Base-by-base conservation (phyloP, 2,329 filamentous ascomycete genomes). In the Ceratocystis harringtonii region DNA sequence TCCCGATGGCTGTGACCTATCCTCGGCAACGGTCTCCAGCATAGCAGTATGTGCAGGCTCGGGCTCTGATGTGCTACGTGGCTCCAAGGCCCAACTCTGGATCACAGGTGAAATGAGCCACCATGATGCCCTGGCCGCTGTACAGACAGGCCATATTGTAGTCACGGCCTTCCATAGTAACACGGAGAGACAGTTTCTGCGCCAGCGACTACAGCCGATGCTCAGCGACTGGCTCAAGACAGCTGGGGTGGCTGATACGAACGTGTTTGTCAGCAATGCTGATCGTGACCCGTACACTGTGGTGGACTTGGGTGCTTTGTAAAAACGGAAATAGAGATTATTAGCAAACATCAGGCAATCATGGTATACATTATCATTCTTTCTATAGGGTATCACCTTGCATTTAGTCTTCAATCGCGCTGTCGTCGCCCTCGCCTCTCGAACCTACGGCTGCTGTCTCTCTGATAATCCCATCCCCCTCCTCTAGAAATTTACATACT, bases 21-120 rank as follows among this genome's bases (percentile, higher is more conserved):
- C 70, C 64, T 69, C 70, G 25, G 70, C 73, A 55, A 77, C 73
- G 41, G 85, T 96, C 65, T 76, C 77, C 17, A 87, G 83, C 60
- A 85, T 96, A 8, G 92, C 88, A 4, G 88, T 96, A 45, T 97
- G 92, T 71, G 92, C 94, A 0, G 94, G 94, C 1, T 94, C 89
- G 5, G 94, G 94, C 0, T 88, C 86, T 1, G 84, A 86, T 48
- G 80, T 97, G 22, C 82, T 96, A 67, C 84, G 84, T 68, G 80
- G 81, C 50, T 78, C 85, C 2, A 78, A 83, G 52, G 90, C 91
- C 0, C 90, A 96, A 71, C 75, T 97, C 48, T 76, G 95, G 3
- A 89, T 99, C 70, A 97, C 90, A 0, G 94, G 94, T 1, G 94
- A 99, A 77, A 83, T 97, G 79, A 89, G 84, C 71, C 94, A 99